phyloP scores from a whole-genome alignment of 106 monocot genomes.

The Chionographis japonica region DNA sequence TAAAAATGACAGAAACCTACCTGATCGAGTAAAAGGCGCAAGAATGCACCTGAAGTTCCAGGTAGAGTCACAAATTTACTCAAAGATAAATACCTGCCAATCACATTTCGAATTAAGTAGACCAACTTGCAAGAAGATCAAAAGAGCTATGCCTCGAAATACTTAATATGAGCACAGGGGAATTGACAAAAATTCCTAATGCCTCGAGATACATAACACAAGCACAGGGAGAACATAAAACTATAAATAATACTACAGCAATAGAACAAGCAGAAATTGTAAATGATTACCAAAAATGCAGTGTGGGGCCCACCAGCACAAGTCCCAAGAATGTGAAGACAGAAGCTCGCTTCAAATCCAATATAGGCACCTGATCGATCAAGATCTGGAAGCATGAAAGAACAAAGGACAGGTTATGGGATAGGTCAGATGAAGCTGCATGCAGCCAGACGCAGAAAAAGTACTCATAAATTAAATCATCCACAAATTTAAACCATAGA shows the following conservation, averaged over 20 bases:
- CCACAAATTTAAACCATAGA: too few relatives aligned
- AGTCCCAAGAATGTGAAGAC: constrained; percentile 86
- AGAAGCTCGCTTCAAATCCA: constrained; percentile 63
- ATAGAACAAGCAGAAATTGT: neutral
- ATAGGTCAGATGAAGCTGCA: neutral
- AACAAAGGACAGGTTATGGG: neutral
- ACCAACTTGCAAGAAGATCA: neutral
- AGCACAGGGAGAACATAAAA: neutral
- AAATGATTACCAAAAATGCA: constrained; percentile 70
- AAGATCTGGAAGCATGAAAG: constrained; percentile 31
- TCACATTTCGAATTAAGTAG: neutral
- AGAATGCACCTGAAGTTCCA: constrained; percentile 58
- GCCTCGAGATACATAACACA: neutral
- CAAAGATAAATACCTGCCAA: constrained; percentile 73
- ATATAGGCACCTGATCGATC: constrained; percentile 44
- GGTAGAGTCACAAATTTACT: constrained; percentile 55
- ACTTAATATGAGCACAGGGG: too few relatives aligned
- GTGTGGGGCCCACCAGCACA: constrained; percentile 65
- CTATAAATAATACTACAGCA: neutral
- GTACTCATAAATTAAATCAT: too few relatives aligned
- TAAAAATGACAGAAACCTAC: constrained; percentile 17
- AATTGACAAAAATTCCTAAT: neutral
- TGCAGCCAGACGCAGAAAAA: too few relatives aligned
- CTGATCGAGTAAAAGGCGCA: constrained; percentile 88
- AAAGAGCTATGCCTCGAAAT: too few relatives aligned